Evolutionary conservation across 768 basidiomycete species (phyloP), one percentile per base, ranked within the genome.

Genomic region (Lactifluus echinatus): DNA sequence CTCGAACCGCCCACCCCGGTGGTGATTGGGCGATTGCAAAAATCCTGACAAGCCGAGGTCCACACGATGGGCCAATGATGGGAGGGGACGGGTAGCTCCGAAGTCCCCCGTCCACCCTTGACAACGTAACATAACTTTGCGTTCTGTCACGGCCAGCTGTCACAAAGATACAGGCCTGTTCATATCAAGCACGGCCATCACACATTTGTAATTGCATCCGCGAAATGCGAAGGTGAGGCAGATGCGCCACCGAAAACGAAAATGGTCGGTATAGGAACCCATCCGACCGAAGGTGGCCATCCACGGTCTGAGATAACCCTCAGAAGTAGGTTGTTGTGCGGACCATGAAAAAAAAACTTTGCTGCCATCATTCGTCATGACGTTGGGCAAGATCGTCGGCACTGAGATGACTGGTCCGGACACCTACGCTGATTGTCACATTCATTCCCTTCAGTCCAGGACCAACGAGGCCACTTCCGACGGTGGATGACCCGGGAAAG

Each of bases 191-290:
- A 66, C 31, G 67, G 73, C 73, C 2, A 75, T 59, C 3, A 76
- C 63, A 15, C 39, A 40, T 19, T 19, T 40, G 72, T 40, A 0
- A 70, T 71, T 50, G 69, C 70, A 42, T 65, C 64, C 2, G 73
- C 73, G 15, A 36, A 74, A 37, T 70, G 71, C 64, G 70, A 70
- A 2, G 71, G 72, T 0, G 69, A 28, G 74, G 54, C 74, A 75
- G 19, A 72, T 69, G 29, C 73, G 66, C 47, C 74, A 62, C 33
- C 72, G 60, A 76, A 29, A 61, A n/a, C n/a, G n/a, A 74, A 76
- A 29, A 61, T 56, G 40, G 44, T 51, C 23, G 47, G 44, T 49
- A 52, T 17, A n/a, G 46, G 28, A 50, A 59, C n/a, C 55, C 15
- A 39, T 31, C 2, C n/a, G 40, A 34, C 50, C 46, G 15, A 62